phyloP scores from a whole-genome alignment of 148 eudicot genomes.

The Hydrangea macrophylla region DNA sequence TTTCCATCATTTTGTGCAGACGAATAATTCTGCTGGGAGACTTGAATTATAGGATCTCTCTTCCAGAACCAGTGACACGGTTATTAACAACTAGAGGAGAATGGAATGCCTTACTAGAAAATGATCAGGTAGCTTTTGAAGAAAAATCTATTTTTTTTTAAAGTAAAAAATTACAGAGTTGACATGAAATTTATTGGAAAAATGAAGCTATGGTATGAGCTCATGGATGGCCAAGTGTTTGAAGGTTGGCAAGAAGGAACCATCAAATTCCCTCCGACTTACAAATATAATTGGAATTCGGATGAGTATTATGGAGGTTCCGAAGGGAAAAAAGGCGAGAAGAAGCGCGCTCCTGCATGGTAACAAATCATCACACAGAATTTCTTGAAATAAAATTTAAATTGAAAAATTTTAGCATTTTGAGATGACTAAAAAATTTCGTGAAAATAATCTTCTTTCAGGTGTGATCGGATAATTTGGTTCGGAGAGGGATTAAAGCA shows the following conservation, averaged over 20 bases:
- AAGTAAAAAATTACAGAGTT: background rate
- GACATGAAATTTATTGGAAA: constrained; percentile 1
- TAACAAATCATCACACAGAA: constrained; percentile 8
- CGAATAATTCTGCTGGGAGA: constrained; percentile 44
- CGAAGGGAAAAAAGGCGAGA: constrained; percentile 24
- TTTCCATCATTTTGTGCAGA: constrained; percentile 20
- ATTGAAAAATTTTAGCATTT: too few species aligned
- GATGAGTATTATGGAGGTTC: constrained; percentile 34
- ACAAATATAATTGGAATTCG: constrained; percentile 46
- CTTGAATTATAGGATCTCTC: constrained; percentile 44
- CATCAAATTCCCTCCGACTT: constrained; percentile 53
- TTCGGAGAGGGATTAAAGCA: constrained; percentile 41
- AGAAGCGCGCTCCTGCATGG: constrained; percentile 53
- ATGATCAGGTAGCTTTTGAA: constrained; percentile 41
- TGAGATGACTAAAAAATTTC: background rate
- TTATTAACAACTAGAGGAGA: constrained; percentile 18
- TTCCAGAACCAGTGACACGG: constrained; percentile 27
- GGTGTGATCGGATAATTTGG: constrained; percentile 59
- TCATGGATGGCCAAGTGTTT: constrained; percentile 40
- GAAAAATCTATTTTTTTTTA: background rate
- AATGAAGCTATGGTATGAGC: constrained; percentile 33
- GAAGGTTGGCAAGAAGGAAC: constrained; percentile 52
- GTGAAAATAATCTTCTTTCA: constrained; percentile 5
- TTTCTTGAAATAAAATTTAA: background rate
- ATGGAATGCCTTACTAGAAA: constrained; percentile 25